Evolutionary conservation across 2,329 filamentous ascomycete genomes (phyloP).

Genomic region (Calycina herbarum): DNA sequence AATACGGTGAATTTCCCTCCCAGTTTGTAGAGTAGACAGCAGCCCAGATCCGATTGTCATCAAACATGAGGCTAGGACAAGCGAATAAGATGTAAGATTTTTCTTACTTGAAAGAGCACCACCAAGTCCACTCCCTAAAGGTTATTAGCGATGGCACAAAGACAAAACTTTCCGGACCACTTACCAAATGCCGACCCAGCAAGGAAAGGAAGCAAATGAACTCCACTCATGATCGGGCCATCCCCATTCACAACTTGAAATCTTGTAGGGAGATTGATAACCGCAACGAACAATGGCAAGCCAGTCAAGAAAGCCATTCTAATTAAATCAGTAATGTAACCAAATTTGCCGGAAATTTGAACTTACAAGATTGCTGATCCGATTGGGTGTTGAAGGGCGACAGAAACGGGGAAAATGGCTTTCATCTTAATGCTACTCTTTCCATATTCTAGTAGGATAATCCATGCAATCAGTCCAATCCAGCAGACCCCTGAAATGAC

Average conservation of each 20-base stretch:
- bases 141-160: too few species aligned
- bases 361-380: constrained; percentile 10
- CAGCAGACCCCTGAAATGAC: not conserved
- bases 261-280: constrained; percentile 12
- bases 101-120: constrained; percentile 8
- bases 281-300: constrained; percentile 7
- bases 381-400: constrained; percentile 1
- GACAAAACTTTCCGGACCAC: not conserved
- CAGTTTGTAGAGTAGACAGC: constrained; percentile 5
- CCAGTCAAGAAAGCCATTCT: constrained; percentile 9
- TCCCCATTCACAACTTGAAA: constrained; percentile 13
- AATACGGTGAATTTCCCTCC: not conserved
- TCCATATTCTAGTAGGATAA: too few species aligned
- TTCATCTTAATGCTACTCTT: not conserved
- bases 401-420: constrained; percentile 3
- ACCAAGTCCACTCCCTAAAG: not conserved
- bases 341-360: not conserved
- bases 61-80: not conserved
- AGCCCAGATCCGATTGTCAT: constrained; percentile 10
- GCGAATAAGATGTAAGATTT: constrained; percentile 9
- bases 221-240: not conserved
- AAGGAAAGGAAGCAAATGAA: constrained; percentile 10
- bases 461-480: constrained; percentile 5
- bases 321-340: not conserved
- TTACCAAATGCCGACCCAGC: constrained; percentile 6